Evolutionary conservation across 805 yeast species (phyloP), one percentile per base, ranked within the genome.

Genomic region (Yamadazyma scolyti): DNA sequence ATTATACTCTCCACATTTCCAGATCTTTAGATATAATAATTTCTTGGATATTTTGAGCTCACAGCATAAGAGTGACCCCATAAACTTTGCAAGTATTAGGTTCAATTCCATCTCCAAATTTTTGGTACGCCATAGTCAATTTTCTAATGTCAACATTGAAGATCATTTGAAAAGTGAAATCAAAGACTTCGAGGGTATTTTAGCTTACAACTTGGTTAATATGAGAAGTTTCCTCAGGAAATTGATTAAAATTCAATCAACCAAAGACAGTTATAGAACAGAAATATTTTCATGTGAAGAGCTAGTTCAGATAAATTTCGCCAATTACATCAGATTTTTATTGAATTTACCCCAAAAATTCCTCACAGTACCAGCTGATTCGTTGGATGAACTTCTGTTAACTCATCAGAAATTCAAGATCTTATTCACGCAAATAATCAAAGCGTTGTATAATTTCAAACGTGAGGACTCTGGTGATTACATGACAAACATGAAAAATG

Each of bases 301-400:
- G 30, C 36, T 65, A n/a, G 40, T 62, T 16, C 69, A 64, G 37
- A 39, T 58, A 4, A 64, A 64, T 28, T 53, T 62, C 35, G 46
- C 58, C 9, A 65, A 64, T 33, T 64, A 63, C 33, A 41, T 64
- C 10, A 40, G 68, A 14, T 61, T 44, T 34, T 35, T 65, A 8
- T 27, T 64, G n/a, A 39, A 34, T 12, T 42, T 65, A 18, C 71
- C 70, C 5, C 33, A 40, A 9, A 43, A 37, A 14, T 25, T 34
- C 6, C 18, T 43, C 11, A 20, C 34, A 8, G 31, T 33, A 2
- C 39, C 41, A 3, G 20, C 28, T 14, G 41, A 44, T 5, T 31
- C 40, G 8, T 37, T 61, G 8, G 43, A 38, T 28, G 54, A 48
- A 7, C 28, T 35, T n/a, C 52, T 45, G 15, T 30, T 30, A 15